Evolutionary conservation across 1,284 basidiomycete species (phyloP).

Genomic region (Papiliotrema laurentii): DNA sequence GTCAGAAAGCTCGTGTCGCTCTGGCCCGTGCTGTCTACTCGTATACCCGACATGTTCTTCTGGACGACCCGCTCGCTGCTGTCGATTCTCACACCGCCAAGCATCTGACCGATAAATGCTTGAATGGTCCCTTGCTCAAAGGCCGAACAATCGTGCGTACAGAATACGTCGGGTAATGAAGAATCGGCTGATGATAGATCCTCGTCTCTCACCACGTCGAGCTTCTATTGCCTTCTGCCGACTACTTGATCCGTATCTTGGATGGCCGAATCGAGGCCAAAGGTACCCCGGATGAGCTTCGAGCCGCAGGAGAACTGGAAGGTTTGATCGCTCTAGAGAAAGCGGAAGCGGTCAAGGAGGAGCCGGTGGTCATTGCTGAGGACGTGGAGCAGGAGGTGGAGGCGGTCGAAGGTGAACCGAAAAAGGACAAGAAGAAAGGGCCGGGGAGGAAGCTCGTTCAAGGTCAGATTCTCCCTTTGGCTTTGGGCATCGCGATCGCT

Average conservation of each 20-base stretch:
- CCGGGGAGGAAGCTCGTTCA: conserved; percentile 43
- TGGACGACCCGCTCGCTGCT: conserved; percentile 85
- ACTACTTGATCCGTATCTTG: conserved; percentile 63
- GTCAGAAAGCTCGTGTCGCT: conserved; percentile 71
- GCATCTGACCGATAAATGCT: conserved; percentile 62
- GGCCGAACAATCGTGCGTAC: conserved; percentile 59
- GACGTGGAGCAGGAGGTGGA: conserved; percentile 48
- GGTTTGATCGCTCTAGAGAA: conserved; percentile 41
- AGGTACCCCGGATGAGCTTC: conserved; percentile 59
- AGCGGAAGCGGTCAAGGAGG: conserved; percentile 53
- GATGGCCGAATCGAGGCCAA: conserved; percentile 59
- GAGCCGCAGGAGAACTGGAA: conserved; percentile 53
- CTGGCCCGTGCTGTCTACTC: conserved; percentile 53
- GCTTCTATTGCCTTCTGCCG: conserved; percentile 58
- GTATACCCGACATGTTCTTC: conserved; percentile 61
- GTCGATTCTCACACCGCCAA: conserved; percentile 85
- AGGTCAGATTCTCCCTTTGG: conserved; percentile 13
- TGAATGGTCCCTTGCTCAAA: conserved; percentile 60
- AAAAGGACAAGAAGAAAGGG: conserved; percentile 38
- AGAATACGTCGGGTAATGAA: neutral
- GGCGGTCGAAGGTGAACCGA: conserved; percentile 42
- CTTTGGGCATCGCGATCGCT: neutral
- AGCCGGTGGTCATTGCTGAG: conserved; percentile 47
- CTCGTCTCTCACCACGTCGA: conserved; percentile 83
- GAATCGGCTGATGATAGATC: conserved; percentile 47